Evolutionary conservation across 768 basidiomycete genomes (phyloP).

Genomic region (Rhodotorula diobovata): DNA sequence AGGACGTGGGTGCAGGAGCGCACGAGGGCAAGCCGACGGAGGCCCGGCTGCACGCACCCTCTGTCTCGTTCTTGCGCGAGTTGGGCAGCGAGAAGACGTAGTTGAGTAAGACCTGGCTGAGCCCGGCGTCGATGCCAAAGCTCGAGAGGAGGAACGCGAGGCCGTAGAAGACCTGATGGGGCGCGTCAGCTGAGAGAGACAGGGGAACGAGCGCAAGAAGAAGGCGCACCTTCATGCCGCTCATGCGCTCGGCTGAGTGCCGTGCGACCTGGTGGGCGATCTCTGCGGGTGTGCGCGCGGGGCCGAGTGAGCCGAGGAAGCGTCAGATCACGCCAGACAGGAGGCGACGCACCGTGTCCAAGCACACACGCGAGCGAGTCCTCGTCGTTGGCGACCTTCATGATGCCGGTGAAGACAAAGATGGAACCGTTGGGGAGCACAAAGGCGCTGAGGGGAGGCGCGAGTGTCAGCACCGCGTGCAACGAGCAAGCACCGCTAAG

Average conservation of each 20-base stretch:
- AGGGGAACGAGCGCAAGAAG: not conserved
- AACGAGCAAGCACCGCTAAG: not conserved
- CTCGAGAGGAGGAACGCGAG: slow-evolving; percentile 12
- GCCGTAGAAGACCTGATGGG: slow-evolving; percentile 42
- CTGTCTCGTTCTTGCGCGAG: slow-evolving; percentile 71
- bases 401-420: slow-evolving; percentile 81
- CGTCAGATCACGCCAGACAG: slow-evolving; percentile 45
- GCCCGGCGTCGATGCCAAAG: slow-evolving; percentile 32
- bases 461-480: not conserved
- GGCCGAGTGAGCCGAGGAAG: too few relatives aligned
- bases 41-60: too few relatives aligned
- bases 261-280: slow-evolving; percentile 49
- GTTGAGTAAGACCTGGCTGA: slow-evolving; percentile 18
- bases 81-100: slow-evolving; percentile 59
- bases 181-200: slow-evolving; percentile 52
- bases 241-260: slow-evolving; percentile 50
- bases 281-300: slow-evolving; percentile 27
- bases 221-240: slow-evolving; percentile 47
- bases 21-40: not conserved
- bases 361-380: slow-evolving; percentile 78
- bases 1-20: slow-evolving; percentile 2
- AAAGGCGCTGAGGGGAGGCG: slow-evolving; percentile 1
- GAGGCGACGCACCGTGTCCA: slow-evolving; percentile 63
- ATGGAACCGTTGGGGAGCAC: slow-evolving; percentile 58
- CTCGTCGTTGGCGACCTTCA: slow-evolving; percentile 71